Percentiles rank a stretch among this genome's conserved stretches.
These are phyloP conservation scores for Lolium rigidum DNA, from an alignment of 176 grass and related monocot species.

Conservation along the genomic window DNA sequence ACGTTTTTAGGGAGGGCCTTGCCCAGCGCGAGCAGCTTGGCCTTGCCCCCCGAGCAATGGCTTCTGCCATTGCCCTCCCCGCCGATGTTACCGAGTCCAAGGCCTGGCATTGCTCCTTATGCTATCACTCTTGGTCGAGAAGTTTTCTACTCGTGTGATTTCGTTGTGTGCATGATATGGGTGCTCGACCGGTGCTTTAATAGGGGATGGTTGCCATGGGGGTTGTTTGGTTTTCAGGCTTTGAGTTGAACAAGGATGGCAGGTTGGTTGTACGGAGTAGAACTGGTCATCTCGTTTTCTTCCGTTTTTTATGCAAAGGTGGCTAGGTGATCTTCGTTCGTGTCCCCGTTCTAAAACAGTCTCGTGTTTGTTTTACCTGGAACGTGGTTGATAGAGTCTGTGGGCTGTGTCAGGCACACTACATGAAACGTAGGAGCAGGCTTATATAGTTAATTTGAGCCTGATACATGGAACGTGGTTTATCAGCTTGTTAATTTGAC, in stretches of 20 bases:
- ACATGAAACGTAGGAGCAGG: neutral
- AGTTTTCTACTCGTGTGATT: neutral
- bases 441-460: no score
- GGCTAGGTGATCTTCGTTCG: neutral
- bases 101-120: constrained; percentile 41
- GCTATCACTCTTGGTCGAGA: neutral
- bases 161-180: neutral
- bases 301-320: neutral
- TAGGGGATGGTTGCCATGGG: constrained; percentile 37
- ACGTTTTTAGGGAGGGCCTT: constrained; percentile 87
- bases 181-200: constrained; percentile 38
- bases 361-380: neutral
- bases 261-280: constrained; percentile 49
- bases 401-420: neutral
- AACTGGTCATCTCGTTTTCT: constrained; percentile 40
- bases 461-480: no score
- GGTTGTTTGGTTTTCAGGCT: constrained; percentile 58
- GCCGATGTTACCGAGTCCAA: constrained; percentile 12
- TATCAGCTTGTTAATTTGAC: neutral
- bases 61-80: constrained; percentile 25
- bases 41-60: constrained; percentile 55
- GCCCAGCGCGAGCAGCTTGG: constrained; percentile 77
- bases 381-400: neutral
- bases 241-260: constrained; percentile 41
- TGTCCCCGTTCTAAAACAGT: neutral